These are phyloP conservation scores for Boletales sp. DNA, from an alignment of 768 basidiomycete species.

Conservation along the genomic window DNA sequence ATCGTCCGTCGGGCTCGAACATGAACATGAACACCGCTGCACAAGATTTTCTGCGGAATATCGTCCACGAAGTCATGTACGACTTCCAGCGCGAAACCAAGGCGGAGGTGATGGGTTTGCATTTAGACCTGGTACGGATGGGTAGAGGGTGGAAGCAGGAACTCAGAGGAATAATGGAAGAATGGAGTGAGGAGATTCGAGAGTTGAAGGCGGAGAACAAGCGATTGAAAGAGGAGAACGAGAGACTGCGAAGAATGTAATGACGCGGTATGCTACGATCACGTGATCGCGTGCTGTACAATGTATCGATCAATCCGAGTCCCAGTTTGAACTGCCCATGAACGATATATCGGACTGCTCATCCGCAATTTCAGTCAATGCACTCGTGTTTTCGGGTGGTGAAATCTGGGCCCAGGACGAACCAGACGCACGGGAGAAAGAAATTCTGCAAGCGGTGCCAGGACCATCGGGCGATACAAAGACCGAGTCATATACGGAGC, in stretches of 20 bases:
- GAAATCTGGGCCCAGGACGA: constrained; percentile 18
- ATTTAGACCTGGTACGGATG: constrained; percentile 71
- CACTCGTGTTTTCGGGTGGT: constrained; percentile 32
- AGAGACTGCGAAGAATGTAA: constrained; percentile 46
- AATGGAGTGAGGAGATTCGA: constrained; percentile 54
- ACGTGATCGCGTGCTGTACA: constrained; percentile 4
- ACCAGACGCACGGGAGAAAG: constrained; percentile 3
- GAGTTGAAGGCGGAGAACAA: constrained; percentile 44
- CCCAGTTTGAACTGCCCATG: constrained; percentile 1
- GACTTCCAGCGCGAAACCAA: constrained; percentile 69
- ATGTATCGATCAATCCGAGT: too few species aligned
- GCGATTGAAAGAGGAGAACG: constrained; percentile 65
- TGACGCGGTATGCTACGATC: constrained; percentile 10
- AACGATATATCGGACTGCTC: constrained; percentile 4
- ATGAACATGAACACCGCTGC: constrained; percentile 30
- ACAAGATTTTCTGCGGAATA: constrained; percentile 60
- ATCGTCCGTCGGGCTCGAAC: constrained; percentile 23
- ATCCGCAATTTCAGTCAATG: constrained; percentile 14
- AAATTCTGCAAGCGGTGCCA: constrained; percentile 3
- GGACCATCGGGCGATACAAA: constrained; percentile 10
- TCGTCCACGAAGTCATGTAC: constrained; percentile 69
- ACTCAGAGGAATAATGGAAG: constrained; percentile 57
- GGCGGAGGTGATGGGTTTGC: constrained; percentile 71
- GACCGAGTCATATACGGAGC: constrained; percentile 4
- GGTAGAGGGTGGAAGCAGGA: constrained; percentile 67